Conservation (phyloP, 2,329 filamentous ascomycete species). For the Hypoxylon sp. region DNA sequence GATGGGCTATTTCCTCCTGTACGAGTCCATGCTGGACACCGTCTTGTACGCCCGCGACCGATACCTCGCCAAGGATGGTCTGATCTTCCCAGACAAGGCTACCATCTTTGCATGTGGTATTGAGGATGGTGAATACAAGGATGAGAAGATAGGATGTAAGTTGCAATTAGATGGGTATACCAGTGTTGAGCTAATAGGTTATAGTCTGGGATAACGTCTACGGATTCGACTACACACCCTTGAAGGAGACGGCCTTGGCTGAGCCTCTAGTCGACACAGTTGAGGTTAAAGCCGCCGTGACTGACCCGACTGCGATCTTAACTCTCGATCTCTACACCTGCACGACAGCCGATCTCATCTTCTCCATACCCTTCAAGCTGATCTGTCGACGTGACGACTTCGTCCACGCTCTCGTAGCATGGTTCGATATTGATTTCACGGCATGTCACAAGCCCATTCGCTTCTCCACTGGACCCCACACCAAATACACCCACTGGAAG, state of each 20-base stretch:
- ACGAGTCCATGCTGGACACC: slow-evolving; percentile 99
- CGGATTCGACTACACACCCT: slow-evolving; percentile 93
- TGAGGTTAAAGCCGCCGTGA: slow-evolving; percentile 95
- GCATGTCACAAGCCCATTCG: slow-evolving; percentile 97
- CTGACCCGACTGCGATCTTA: slow-evolving; percentile 84
- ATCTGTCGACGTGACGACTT: slow-evolving; percentile 87
- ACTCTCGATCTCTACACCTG: slow-evolving; percentile 95
- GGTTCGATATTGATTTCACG: slow-evolving; percentile 99
- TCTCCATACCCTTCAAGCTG: slow-evolving; percentile 80
- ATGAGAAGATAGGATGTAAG: slow-evolving; percentile 99
- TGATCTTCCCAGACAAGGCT: slow-evolving; percentile 99
- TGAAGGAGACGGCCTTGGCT: slow-evolving; percentile 91
- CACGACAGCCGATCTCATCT: slow-evolving; percentile 82
- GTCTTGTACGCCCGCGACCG: slow-evolving; percentile 95
- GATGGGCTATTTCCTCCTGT: slow-evolving; percentile 99
- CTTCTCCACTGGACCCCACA: slow-evolving; percentile 97
- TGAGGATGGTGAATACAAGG: slow-evolving; percentile 99
- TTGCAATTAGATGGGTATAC: slow-evolving; percentile 23
- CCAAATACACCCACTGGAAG: slow-evolving; percentile 99
- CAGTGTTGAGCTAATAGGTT: slow-evolving; percentile 39
- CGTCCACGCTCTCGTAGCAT: slow-evolving; percentile 93
- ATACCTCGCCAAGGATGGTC: slow-evolving; percentile 84
- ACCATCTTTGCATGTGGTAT: slow-evolving; percentile 97
- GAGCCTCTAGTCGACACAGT: slow-evolving; percentile 98
- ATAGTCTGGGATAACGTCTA: slow-evolving; percentile 99